Evolutionary conservation across 2,329 filamentous ascomycete genomes (phyloP).

Genomic region (Conoideocrella luteorostrata): DNA sequence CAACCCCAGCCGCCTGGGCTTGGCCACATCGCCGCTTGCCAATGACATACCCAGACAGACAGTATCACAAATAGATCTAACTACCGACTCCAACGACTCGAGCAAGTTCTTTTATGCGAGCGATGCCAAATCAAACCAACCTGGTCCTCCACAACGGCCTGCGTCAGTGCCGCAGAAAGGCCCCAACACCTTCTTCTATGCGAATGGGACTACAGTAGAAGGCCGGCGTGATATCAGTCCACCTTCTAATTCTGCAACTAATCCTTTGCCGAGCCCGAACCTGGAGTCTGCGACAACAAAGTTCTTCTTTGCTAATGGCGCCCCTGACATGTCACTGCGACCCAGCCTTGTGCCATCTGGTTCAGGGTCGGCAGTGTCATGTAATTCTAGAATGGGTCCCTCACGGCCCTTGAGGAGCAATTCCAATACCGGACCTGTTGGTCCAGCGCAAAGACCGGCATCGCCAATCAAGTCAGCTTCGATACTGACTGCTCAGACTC

Average conservation of each 20-base stretch:
- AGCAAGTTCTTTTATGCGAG: slow-evolving; percentile 87
- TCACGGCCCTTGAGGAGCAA: slow-evolving; percentile 32
- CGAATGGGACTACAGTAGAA: slow-evolving; percentile 41
- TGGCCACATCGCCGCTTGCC: slow-evolving; percentile 28
- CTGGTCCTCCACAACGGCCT: slow-evolving; percentile 30
- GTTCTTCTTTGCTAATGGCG: slow-evolving; percentile 71
- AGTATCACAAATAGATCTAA: slow-evolving; percentile 17
- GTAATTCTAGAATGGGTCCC: slow-evolving; percentile 34
- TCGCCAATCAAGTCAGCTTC: slow-evolving; percentile 44
- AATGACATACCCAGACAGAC: slow-evolving; percentile 21
- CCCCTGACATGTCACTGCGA: slow-evolving; percentile 39
- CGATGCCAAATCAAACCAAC: slow-evolving; percentile 53
- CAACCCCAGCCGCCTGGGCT: slow-evolving; percentile 15
- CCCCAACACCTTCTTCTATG: slow-evolving; percentile 48
- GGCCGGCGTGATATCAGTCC: slow-evolving; percentile 28
- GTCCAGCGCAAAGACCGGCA: slow-evolving; percentile 33
- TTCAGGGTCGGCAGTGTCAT: slow-evolving; percentile 41
- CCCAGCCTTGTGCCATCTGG: slow-evolving; percentile 28
- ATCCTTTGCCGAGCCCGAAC: slow-evolving; percentile 27
- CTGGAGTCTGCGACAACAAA: slow-evolving; percentile 46
- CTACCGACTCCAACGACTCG: slow-evolving; percentile 23
- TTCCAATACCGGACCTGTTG: slow-evolving; percentile 15
- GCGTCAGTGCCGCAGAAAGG: slow-evolving; percentile 38
- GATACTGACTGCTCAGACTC: slow-evolving; percentile 13
- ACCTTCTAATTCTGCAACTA: slow-evolving; percentile 22